These are phyloP conservation scores for Golovinomyces cichoracearum DNA, from an alignment of 2,329 filamentous ascomycete species.

Conservation along the genomic window DNA sequence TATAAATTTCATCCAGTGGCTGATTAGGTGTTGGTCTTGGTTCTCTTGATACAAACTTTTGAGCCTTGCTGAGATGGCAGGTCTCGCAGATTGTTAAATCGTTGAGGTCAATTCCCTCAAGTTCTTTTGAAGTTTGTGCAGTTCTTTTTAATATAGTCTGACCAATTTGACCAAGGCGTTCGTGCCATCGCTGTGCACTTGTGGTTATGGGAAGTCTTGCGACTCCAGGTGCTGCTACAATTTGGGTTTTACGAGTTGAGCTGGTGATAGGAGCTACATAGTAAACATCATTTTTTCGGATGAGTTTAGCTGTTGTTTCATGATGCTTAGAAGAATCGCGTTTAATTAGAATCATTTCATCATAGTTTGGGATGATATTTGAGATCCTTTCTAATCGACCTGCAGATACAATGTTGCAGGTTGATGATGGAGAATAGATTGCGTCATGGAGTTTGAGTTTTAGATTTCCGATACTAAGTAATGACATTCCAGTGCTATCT, in stretches of 20 bases:
- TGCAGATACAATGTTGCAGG: background rate
- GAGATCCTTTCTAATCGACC: background rate
- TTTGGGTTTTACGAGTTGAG: background rate
- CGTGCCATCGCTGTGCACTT: background rate
- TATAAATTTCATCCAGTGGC: background rate
- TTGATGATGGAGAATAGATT: background rate
- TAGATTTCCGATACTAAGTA: background rate
- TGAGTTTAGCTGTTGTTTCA: background rate
- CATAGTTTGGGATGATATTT: background rate
- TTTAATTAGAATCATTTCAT: background rate
- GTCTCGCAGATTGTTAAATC: background rate
- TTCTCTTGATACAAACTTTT: background rate
- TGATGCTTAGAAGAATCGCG: no score
- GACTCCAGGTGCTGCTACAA: background rate
- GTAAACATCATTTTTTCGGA: background rate
- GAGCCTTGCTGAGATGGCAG: background rate
- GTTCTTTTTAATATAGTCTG: background rate
- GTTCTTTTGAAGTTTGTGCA: slow-evolving; percentile 17
- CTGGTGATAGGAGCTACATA: no score
- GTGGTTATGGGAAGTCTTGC: background rate
- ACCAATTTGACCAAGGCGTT: background rate
- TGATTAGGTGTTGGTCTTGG: background rate
- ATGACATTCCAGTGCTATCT: background rate
- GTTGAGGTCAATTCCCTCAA: background rate
- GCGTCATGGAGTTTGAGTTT: background rate